A percentile compares a stretch with the other conserved stretches of the same genome.
Evolutionary conservation across 768 basidiomycete species (phyloP).

Genomic region (Kwoniella botswanensis): DNA sequence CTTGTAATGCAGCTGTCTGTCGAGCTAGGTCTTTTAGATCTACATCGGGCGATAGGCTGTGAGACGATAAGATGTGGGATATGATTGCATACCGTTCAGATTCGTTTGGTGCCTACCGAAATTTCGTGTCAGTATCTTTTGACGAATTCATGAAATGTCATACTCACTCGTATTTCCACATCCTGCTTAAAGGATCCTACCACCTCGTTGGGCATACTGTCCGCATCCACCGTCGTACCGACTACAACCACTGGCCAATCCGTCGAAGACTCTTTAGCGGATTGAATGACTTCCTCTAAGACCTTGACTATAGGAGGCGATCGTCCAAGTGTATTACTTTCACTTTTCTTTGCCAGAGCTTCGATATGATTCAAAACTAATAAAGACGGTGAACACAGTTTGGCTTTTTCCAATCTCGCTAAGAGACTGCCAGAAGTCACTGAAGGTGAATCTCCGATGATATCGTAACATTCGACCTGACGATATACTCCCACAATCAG

Average conservation of each 20-base stretch:
- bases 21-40: slow-evolving; percentile 73
- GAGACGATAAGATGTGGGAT: slow-evolving; percentile 60
- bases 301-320: slow-evolving; percentile 62
- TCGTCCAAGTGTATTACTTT: slow-evolving; percentile 29
- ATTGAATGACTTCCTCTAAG: slow-evolving; percentile 58
- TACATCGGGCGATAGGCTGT: slow-evolving; percentile 73
- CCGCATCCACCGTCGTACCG: slow-evolving; percentile 72
- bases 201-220: slow-evolving; percentile 69
- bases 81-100: slow-evolving; percentile 71
- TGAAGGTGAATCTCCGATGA: slow-evolving; percentile 75
- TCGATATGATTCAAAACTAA: slow-evolving; percentile 68
- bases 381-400: slow-evolving; percentile 79
- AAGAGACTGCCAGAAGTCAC: slow-evolving; percentile 76
- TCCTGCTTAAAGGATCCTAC: slow-evolving; percentile 84
- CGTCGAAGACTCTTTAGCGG: slow-evolving; percentile 62
- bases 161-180: slow-evolving; percentile 70
- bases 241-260: slow-evolving; percentile 79
- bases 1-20: slow-evolving; percentile 89
- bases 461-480: slow-evolving; percentile 83
- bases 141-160: background rate
- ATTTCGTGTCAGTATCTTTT: background rate
- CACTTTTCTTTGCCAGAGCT: slow-evolving; percentile 69
- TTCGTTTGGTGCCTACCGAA: slow-evolving; percentile 76
- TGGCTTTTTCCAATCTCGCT: slow-evolving; percentile 76
- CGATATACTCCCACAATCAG: background rate